A percentile compares a stretch with the other conserved stretches of the same genome.
Conservation (phyloP, 768 basidiomycete species). For the Trametes cinnabarina region DNA sequence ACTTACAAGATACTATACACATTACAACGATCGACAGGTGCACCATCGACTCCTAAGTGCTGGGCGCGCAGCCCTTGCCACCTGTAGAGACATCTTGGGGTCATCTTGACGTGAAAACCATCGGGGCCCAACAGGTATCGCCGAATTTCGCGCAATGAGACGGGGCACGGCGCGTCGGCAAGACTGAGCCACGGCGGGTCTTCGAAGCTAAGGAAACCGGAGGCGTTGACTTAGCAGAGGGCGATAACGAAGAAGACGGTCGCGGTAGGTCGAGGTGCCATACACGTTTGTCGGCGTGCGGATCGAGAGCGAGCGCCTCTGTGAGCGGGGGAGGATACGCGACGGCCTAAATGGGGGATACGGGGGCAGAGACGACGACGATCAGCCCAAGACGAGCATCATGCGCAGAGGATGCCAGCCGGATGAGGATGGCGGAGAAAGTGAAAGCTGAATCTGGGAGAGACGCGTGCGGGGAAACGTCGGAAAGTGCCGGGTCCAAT, state of each 20-base stretch:
- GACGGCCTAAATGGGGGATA: background rate
- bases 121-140: background rate
- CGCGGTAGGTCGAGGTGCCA: background rate
- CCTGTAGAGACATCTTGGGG: background rate
- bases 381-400: constrained; percentile 6
- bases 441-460: background rate
- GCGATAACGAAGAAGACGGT: background rate
- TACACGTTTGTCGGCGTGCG: constrained; percentile 12
- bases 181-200: background rate
- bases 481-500: constrained; percentile 11
- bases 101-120: constrained; percentile 10
- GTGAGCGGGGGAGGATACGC: background rate
- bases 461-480: constrained; percentile 15
- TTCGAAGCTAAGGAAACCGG: too few species aligned
- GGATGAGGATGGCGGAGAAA: constrained; percentile 4
- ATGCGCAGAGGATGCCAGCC: background rate
- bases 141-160: constrained; percentile 1
- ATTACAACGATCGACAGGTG: too few species aligned
- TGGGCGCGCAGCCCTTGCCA: background rate
- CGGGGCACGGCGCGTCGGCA: background rate
- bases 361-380: constrained; percentile 8
- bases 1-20: too few species aligned
- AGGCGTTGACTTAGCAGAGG: background rate
- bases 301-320: background rate
- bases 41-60: background rate